Percentiles rank a stretch among this genome's conserved stretches.
These are phyloP conservation scores for Spathaspora boniae DNA, from an alignment of 805 yeast genomes.

Conservation along the genomic window DNA sequence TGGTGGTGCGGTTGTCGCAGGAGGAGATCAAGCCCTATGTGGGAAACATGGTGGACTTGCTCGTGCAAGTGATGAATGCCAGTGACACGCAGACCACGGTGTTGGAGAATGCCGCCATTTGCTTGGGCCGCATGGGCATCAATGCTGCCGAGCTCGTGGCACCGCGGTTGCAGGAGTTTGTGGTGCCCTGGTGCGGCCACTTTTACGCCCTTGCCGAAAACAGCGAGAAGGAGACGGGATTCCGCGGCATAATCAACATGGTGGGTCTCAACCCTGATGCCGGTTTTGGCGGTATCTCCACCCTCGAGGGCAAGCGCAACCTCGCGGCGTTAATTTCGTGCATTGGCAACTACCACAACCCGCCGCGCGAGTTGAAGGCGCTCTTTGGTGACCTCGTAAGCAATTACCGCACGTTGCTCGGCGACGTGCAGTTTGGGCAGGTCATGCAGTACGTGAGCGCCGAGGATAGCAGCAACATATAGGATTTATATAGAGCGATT, in stretches of 20 bases:
- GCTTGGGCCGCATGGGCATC: slow-evolving; percentile 82
- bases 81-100: slow-evolving; percentile 58
- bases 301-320: slow-evolving; percentile 40
- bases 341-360: slow-evolving; percentile 52
- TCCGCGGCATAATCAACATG: slow-evolving; percentile 75
- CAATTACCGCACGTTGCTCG: slow-evolving; percentile 47
- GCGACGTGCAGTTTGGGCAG: slow-evolving; percentile 32
- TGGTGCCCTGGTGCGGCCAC: slow-evolving; percentile 66
- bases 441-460: slow-evolving; percentile 22
- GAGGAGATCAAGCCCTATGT: slow-evolving; percentile 51
- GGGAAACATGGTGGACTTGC: slow-evolving; percentile 48
- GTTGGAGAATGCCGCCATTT: slow-evolving; percentile 82
- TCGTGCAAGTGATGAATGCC: slow-evolving; percentile 59
- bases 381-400: slow-evolving; percentile 42
- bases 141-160: slow-evolving; percentile 55
- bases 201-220: slow-evolving; percentile 70
- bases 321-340: slow-evolving; percentile 56
- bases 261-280: slow-evolving; percentile 61
- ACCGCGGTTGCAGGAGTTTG: slow-evolving; percentile 54
- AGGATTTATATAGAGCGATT: slow-evolving; percentile 10
- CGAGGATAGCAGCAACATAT: slow-evolving; percentile 2
- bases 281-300: slow-evolving; percentile 47
- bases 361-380: slow-evolving; percentile 43
- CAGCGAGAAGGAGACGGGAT: slow-evolving; percentile 85
- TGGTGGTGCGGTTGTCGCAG: slow-evolving; percentile 55